A percentile compares a stretch with the other conserved stretches of the same genome.
phyloP scores from a whole-genome alignment of 2,329 filamentous ascomycete species.

The Botryotinia narcissicola region DNA sequence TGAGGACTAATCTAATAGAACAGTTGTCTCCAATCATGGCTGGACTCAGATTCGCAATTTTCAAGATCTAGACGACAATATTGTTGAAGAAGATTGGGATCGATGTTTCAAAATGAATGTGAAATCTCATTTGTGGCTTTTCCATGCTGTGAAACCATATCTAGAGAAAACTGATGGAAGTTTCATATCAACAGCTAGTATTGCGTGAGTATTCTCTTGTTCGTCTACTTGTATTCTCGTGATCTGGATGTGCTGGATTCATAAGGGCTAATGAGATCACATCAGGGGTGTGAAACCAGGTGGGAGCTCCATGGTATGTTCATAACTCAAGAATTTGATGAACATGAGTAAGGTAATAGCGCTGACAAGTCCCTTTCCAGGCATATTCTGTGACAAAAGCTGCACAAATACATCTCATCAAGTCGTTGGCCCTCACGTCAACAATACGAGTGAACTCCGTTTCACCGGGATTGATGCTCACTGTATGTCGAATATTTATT shows the following conservation, averaged over 20 bases:
- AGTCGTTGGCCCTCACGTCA: constrained; percentile 52
- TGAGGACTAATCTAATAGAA: neutral
- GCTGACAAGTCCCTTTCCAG: constrained; percentile 38
- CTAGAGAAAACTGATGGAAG: constrained; percentile 56
- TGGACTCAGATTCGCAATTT: constrained; percentile 51
- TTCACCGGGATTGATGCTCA: constrained; percentile 15
- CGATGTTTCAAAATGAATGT: constrained; percentile 60
- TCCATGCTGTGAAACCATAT: constrained; percentile 53
- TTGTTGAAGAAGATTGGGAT: constrained; percentile 60
- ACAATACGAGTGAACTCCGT: constrained; percentile 57
- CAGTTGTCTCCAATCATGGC: constrained; percentile 69
- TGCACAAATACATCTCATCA: constrained; percentile 61
- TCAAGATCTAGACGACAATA: constrained; percentile 50
- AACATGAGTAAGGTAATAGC: too few relatives aligned
- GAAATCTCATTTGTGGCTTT: constrained; percentile 59
- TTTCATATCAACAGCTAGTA: constrained; percentile 62
- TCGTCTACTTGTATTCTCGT: neutral
- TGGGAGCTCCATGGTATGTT: constrained; percentile 55
- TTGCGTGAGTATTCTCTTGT: constrained; percentile 49
- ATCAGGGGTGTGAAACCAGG: constrained; percentile 50
- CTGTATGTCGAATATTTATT: neutral
- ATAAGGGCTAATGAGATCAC: neutral
- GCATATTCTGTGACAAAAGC: constrained; percentile 77
- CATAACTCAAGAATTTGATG: neutral
- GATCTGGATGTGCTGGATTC: too few relatives aligned